These are phyloP conservation scores for Fusarium bulbicola DNA, from an alignment of 2,329 filamentous ascomycete species.

Conservation along the genomic window DNA sequence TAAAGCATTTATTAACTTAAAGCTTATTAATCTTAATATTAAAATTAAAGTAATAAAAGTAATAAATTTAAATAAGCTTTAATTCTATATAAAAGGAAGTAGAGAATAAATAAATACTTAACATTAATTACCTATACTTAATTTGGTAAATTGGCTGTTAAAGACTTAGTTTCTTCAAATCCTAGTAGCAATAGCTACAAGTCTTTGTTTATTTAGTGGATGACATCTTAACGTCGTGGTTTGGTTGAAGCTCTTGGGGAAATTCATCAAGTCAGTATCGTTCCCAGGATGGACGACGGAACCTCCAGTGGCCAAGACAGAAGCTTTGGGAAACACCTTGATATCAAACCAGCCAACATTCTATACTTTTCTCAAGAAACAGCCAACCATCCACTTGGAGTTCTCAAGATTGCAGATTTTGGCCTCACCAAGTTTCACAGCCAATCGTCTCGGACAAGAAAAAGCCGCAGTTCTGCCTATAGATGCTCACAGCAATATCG, in stretches of 20 bases:
- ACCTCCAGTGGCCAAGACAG: background rate
- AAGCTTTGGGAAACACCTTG: background rate
- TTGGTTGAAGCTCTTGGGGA: background rate
- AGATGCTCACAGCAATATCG: background rate
- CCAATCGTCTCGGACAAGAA: background rate
- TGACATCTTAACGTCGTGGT: background rate
- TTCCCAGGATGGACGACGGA: background rate
- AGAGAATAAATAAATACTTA: no score
- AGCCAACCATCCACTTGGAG: fast-evolving
- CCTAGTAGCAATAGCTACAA: fast-evolving
- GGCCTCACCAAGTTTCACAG: background rate
- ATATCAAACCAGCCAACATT: conserved; percentile 3
- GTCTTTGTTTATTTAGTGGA: no score
- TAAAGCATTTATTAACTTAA: no score
- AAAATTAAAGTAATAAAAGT: no score
- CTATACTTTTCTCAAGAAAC: background rate
- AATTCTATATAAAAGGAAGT: no score
- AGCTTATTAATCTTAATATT: no score
- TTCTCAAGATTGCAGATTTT: conserved; percentile 3
- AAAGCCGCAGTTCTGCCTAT: fast-evolving
- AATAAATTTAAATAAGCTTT: no score
- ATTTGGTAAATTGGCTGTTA: no score
- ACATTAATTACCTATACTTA: no score
- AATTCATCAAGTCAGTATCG: background rate
- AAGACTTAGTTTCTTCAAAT: no score